Evolutionary conservation across 352 stramenopile species (phyloP).

Genomic region (Aphanomyces astaci): DNA sequence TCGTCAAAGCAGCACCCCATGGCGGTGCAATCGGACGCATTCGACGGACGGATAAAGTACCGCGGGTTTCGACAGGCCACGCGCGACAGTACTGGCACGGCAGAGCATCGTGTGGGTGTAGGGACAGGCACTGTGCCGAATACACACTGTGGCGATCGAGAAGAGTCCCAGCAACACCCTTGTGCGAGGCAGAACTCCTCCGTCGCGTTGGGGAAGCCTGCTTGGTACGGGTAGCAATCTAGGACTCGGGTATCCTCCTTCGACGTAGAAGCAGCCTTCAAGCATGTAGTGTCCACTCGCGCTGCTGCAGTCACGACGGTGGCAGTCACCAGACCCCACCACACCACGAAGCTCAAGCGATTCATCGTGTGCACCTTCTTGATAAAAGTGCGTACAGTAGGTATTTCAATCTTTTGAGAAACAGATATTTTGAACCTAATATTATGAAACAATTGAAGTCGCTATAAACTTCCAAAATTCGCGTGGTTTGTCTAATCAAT

Average conservation of each 20-base stretch:
- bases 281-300: not conserved
- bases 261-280: not conserved
- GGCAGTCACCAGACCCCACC: not conserved
- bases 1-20: constrained; percentile 74
- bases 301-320: not conserved
- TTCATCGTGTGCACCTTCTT: no score
- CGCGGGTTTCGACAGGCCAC: constrained; percentile 70
- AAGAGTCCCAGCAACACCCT: constrained; percentile 74
- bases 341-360: not conserved
- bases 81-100: constrained; percentile 36
- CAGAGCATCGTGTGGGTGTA: constrained; percentile 25
- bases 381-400: no score
- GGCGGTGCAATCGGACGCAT: constrained; percentile 29
- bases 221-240: constrained; percentile 59
- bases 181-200: constrained; percentile 75
- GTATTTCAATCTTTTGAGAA: not conserved
- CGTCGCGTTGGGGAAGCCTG: constrained; percentile 58
- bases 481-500: no score
- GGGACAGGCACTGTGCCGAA: constrained; percentile 37
- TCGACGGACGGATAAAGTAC: constrained; percentile 27
- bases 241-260: constrained; percentile 29
- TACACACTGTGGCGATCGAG: constrained; percentile 53
- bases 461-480: no score
- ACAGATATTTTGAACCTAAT: not conserved
- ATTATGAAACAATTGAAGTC: no score